phyloP scores from a whole-genome alignment of 192 early-diverging fungal genomes.

The Backusella mclennaniae region DNA sequence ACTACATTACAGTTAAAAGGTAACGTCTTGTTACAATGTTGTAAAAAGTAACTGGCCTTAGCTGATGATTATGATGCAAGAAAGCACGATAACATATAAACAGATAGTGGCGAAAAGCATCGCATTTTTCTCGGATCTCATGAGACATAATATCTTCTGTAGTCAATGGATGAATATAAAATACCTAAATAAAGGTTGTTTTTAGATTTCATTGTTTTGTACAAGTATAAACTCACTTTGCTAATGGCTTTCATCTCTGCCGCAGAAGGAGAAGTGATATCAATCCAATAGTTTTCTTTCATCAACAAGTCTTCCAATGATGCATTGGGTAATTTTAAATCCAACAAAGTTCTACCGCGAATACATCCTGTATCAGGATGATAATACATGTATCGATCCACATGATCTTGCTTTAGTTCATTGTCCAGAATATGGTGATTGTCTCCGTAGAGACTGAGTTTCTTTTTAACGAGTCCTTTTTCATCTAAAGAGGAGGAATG shows the following conservation, averaged over 20 bases:
- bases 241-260: slow-evolving; percentile 58
- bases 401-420: neutral
- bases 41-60: slow-evolving; percentile 69
- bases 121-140: slow-evolving; percentile 92
- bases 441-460: slow-evolving; percentile 27
- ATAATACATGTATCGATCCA: slow-evolving; percentile 63
- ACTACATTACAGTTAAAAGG: slow-evolving; percentile 55
- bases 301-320: slow-evolving; percentile 38
- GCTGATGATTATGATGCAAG: slow-evolving; percentile 60
- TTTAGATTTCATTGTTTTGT: neutral
- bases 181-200: slow-evolving; percentile 32
- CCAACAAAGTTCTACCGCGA: slow-evolving; percentile 51
- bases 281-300: slow-evolving; percentile 64
- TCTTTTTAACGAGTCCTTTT: neutral
- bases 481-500: neutral
- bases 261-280: slow-evolving; percentile 51
- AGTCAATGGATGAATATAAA: slow-evolving; percentile 78
- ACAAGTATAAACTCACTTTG: slow-evolving; percentile 15
- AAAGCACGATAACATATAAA: slow-evolving; percentile 89
- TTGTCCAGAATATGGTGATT: neutral
- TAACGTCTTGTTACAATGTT: slow-evolving; percentile 65
- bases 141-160: slow-evolving; percentile 87
- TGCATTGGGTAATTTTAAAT: slow-evolving; percentile 45
- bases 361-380: slow-evolving; percentile 61
- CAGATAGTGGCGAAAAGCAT: slow-evolving; percentile 84